Evolutionary conservation across 2,329 filamentous ascomycete genomes (phyloP), one percentile per base, ranked within the genome.

Genomic region (Claviceps arundinis): DNA sequence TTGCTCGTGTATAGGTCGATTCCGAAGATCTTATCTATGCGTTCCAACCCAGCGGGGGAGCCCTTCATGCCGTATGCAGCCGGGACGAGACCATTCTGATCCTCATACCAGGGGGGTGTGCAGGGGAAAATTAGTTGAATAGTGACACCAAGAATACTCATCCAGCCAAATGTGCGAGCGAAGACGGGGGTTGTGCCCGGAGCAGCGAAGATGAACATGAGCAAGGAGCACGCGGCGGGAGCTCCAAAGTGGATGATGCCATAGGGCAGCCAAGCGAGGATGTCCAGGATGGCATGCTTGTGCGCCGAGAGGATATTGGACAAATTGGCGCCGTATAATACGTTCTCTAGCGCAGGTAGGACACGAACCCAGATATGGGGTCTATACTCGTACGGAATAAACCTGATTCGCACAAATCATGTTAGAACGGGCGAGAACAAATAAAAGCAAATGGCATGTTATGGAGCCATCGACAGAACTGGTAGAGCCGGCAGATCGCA

Each of bases 91-190:
- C 91, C 91, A 66, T 95, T 89, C 62, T 87, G 77, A 68, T 93
- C 94, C 75, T 96, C 91, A 64, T 96, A 97, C 91, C 91, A 97
- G 1, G 91, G 91, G 26, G 91, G 88, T 24, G 90, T 93, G 73
- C 91, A 96, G 1, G 91, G 91, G 70, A 96, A 94, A 56, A 89
- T 69, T 51, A 96, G 76, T 70, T 96, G 90, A 58, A 95, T 90
- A 37, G 84, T 80, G 52, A 96, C 91, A 50, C 89, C 91, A 13
- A 84, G 74, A 57, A 95, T 80, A 70, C 89, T 93, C 81, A 96
- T 85, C 76, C 91, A 96, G 54, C 91, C 91, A 61, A 96, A 95
- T 49, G 85, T 82, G 60, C 85, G 84, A 16, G 88, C 89, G 64
- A 90, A 96, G 17, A 89, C 82, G 9, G 89, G 88, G 1, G 87